Percentiles rank a stretch among this genome's conserved stretches.
Conservation (phyloP, 805 yeast species). For the Lachancea cidri region DNA sequence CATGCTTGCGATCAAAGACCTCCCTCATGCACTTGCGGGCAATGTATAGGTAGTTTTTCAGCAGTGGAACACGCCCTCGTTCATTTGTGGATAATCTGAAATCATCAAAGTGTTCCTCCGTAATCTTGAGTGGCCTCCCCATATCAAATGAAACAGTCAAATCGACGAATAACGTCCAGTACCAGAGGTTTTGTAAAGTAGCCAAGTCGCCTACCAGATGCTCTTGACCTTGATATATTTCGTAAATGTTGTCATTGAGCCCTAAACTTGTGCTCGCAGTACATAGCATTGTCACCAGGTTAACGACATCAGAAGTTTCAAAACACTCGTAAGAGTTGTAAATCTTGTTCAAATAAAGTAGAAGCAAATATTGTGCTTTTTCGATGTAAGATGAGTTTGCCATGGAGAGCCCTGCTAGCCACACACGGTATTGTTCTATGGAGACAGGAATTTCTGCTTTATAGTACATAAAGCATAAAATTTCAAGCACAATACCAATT, state of each 20-base stretch:
- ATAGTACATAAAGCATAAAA: slow-evolving; percentile 18
- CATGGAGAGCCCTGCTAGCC: slow-evolving; percentile 25
- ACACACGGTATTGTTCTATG: slow-evolving; percentile 17
- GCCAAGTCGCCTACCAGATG: slow-evolving; percentile 15
- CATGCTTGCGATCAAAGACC: neutral
- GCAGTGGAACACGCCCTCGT: slow-evolving; percentile 2
- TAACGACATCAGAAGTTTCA: slow-evolving; percentile 21
- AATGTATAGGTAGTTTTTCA: slow-evolving; percentile 4
- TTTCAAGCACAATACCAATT: slow-evolving; percentile 24
- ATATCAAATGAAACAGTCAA: slow-evolving; percentile 19
- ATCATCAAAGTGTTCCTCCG: slow-evolving; percentile 5
- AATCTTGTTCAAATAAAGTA: slow-evolving; percentile 16
- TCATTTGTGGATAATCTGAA: slow-evolving; percentile 1
- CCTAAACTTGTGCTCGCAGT: slow-evolving; percentile 21
- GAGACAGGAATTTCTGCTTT: slow-evolving; percentile 15
- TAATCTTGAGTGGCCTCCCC: slow-evolving; percentile 21
- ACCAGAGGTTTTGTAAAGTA: slow-evolving; percentile 25
- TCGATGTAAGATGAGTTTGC: slow-evolving; percentile 27
- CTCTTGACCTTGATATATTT: slow-evolving; percentile 14
- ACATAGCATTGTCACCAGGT: slow-evolving; percentile 13
- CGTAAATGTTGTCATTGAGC: slow-evolving; percentile 18
- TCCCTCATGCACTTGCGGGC: slow-evolving; percentile 5
- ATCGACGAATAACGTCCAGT: slow-evolving; percentile 24
- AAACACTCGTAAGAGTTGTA: slow-evolving; percentile 17
- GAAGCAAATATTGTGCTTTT: slow-evolving; percentile 25